These are phyloP conservation scores for Moniliophthora roreri DNA, from an alignment of 1,284 basidiomycete genomes.

Conservation along the genomic window DNA sequence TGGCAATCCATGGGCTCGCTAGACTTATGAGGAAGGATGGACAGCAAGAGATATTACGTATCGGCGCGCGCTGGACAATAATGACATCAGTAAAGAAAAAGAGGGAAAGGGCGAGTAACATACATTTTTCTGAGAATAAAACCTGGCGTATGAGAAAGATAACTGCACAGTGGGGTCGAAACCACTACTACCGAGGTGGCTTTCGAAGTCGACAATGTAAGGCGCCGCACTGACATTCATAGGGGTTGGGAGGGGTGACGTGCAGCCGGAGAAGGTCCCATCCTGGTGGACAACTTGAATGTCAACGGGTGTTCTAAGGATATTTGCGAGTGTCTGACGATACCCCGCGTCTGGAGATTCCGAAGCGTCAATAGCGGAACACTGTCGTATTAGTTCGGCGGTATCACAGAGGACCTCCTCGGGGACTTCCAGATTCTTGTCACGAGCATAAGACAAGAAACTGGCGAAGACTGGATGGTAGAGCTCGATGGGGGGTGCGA, in stretches of 20 bases:
- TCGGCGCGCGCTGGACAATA: background rate
- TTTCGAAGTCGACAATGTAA: conserved; percentile 2
- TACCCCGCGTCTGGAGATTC: conserved; percentile 5
- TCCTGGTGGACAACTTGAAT: conserved; percentile 1
- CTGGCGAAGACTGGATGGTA: conserved; percentile 13
- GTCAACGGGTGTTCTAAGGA: conserved; percentile 2
- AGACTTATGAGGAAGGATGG: conserved; percentile 14
- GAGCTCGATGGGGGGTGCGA: conserved; percentile 11
- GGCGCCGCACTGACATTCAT: background rate
- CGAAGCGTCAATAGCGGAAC: background rate
- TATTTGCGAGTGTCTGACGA: conserved; percentile 1
- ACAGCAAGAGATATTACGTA: conserved; percentile 9
- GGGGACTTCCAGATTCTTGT: background rate
- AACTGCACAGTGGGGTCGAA: conserved; percentile 14
- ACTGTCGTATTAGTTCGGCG: conserved; percentile 10
- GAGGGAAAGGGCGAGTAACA: background rate
- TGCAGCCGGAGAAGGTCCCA: conserved; percentile 2
- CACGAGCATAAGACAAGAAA: background rate
- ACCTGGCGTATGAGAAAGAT: conserved; percentile 9
- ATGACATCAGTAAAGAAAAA: background rate
- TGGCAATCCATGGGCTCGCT: conserved; percentile 12
- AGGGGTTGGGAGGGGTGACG: background rate
- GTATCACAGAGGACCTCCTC: conserved; percentile 5
- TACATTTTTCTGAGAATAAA: conserved; percentile 6
- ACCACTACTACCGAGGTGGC: conserved; percentile 9